These are phyloP conservation scores for Scheffersomyces lignosus DNA, from an alignment of 805 yeast genomes.

Conservation along the genomic window DNA sequence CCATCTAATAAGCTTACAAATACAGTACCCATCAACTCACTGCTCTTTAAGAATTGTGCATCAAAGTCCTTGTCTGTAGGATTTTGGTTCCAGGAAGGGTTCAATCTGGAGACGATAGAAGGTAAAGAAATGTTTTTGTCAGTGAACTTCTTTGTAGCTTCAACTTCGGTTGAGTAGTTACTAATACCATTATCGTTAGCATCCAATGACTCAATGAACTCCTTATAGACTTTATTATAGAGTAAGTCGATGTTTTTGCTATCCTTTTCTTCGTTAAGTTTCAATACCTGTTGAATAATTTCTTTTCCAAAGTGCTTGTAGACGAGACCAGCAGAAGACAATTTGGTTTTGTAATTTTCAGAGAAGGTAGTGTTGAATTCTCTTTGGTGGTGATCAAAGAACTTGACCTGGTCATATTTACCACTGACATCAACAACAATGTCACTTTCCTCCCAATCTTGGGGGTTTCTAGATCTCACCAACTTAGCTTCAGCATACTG, in stretches of 20 bases:
- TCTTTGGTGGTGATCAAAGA: constrained; percentile 95
- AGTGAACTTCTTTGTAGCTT: constrained; percentile 61
- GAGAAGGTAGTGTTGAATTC: constrained; percentile 80
- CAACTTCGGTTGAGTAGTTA: constrained; percentile 57
- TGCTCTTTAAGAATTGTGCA: constrained; percentile 64
- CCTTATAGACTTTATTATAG: constrained; percentile 76
- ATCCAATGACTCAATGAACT: constrained; percentile 87
- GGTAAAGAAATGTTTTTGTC: constrained; percentile 77
- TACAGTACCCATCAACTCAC: constrained; percentile 78
- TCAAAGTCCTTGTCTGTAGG: constrained; percentile 68
- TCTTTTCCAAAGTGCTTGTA: constrained; percentile 83
- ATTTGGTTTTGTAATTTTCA: constrained; percentile 63
- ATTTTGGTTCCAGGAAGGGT: constrained; percentile 82
- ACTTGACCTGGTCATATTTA: constrained; percentile 79
- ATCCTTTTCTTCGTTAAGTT: constrained; percentile 33
- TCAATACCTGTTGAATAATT: constrained; percentile 55
- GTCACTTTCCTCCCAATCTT: constrained; percentile 81
- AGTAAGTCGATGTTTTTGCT: constrained; percentile 56
- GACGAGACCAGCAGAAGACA: constrained; percentile 91
- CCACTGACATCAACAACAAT: constrained; percentile 96
- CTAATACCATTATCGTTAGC: constrained; percentile 94
- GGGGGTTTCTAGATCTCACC: constrained; percentile 81
- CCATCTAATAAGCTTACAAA: constrained; percentile 66
- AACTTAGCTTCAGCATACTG: constrained; percentile 64
- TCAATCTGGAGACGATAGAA: constrained; percentile 71